Evolutionary conservation across 2,329 filamentous ascomycete genomes (phyloP).

Genomic region (Pestalotiopsis sp.): DNA sequence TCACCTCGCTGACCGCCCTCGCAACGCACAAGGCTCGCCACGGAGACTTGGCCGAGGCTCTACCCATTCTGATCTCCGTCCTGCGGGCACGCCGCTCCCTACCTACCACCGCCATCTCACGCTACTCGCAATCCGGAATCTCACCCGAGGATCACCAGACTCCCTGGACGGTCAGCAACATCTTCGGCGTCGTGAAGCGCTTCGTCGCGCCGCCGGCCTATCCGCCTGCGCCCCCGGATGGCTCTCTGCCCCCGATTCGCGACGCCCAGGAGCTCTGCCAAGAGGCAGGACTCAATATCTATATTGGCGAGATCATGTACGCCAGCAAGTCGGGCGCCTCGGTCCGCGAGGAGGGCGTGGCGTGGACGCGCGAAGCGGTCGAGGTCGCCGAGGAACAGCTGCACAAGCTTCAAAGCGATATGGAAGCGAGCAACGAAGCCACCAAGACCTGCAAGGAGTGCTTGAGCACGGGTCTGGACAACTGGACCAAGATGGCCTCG

Average conservation of each 20-base stretch:
- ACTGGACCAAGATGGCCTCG: slow-evolving; percentile 82
- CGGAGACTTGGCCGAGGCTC: slow-evolving; percentile 67
- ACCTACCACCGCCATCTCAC: slow-evolving; percentile 24
- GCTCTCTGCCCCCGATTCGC: slow-evolving; percentile 68
- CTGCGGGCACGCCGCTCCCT: slow-evolving; percentile 75
- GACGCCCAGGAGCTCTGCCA: slow-evolving; percentile 72
- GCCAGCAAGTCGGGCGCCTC: slow-evolving; percentile 49
- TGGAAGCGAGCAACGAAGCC: slow-evolving; percentile 18
- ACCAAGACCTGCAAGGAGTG: slow-evolving; percentile 73
- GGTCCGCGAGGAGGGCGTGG: slow-evolving; percentile 69
- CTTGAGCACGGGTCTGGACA: slow-evolving; percentile 72
- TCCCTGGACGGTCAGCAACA: slow-evolving; percentile 22
- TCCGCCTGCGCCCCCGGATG: slow-evolving; percentile 71
- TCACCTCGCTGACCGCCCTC: slow-evolving; percentile 75
- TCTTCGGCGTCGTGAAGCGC: slow-evolving; percentile 29
- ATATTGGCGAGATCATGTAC: slow-evolving; percentile 93
- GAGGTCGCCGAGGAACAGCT: slow-evolving; percentile 75
- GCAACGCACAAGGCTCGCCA: slow-evolving; percentile 76
- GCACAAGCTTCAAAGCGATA: slow-evolving; percentile 38
- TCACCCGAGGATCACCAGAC: slow-evolving; percentile 11
- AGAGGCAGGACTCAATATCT: slow-evolving; percentile 83
- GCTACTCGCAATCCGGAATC: not conserved
- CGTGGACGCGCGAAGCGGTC: slow-evolving; percentile 89
- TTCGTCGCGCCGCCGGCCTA: slow-evolving; percentile 60
- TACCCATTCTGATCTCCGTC: slow-evolving; percentile 85